A percentile compares a stretch with the other conserved stretches of the same genome.
Conservation (phyloP, 768 basidiomycete species). For the Tricholoma hemisulphureum region DNA sequence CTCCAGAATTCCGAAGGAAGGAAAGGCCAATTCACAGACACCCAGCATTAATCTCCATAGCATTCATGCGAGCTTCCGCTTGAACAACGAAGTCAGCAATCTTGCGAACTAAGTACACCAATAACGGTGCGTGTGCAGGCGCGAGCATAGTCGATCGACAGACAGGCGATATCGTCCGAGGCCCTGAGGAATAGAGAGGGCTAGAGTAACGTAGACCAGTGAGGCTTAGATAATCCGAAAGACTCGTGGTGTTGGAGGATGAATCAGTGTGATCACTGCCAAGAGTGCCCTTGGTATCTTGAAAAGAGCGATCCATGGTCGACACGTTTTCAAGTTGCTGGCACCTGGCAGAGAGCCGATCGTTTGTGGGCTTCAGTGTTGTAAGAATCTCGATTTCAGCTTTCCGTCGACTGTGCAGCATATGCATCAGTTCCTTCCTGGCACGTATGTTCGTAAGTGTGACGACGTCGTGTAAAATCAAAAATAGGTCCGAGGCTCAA, state of each 20-base stretch:
- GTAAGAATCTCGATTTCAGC: slow-evolving; percentile 86
- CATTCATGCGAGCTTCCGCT: slow-evolving; percentile 7
- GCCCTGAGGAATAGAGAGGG: slow-evolving; percentile 5
- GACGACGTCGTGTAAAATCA: slow-evolving; percentile 6
- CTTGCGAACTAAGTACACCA: slow-evolving; percentile 26
- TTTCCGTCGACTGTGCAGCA: slow-evolving; percentile 81
- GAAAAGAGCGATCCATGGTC: background rate
- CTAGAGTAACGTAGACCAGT: slow-evolving; percentile 3
- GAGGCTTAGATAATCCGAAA: background rate
- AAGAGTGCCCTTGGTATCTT: background rate
- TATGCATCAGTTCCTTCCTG: slow-evolving; percentile 79
- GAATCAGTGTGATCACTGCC: background rate
- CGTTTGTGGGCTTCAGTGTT: slow-evolving; percentile 13
- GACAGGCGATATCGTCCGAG: background rate
- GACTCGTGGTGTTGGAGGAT: background rate
- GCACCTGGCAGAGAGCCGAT: background rate
- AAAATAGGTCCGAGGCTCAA: background rate
- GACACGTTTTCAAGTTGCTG: background rate
- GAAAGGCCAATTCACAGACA: slow-evolving; percentile 1
- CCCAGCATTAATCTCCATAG: slow-evolving; percentile 4
- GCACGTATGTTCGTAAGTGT: background rate
- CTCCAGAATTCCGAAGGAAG: slow-evolving; percentile 4
- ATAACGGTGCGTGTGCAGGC: slow-evolving; percentile 18
- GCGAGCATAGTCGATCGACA: slow-evolving; percentile 1
- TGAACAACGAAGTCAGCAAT: slow-evolving; percentile 18